Base-by-base conservation (phyloP, 371 early-diverging fungal species). In the Capniomyces stellatus region DNA sequence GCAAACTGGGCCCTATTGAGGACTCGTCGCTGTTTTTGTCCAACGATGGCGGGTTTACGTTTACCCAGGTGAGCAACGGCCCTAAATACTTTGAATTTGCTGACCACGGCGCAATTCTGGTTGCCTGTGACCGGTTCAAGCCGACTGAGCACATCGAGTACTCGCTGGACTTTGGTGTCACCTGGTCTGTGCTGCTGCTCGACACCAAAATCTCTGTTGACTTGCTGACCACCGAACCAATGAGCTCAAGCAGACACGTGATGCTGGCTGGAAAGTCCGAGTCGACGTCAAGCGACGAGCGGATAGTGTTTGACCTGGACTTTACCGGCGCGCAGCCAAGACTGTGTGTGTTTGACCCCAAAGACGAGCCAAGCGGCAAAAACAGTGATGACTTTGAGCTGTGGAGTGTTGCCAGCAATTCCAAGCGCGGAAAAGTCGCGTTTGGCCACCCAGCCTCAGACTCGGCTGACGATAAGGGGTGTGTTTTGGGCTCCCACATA, bases 41-140 rank as follows among this genome's bases (percentile, higher is more conserved):
- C 0, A 71, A 82, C 0, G 82, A 89, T 58, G 90, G 81, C 35
- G 90, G 90, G 23, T 71, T 70, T n/a, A 72, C 78, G 0, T 89
- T 89, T 88, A 59, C 35, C 1, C 75, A 81, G 51, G 75, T 84
- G 29, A 68, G 70, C 22, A 78, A 79, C 46, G 85, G 85, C 10
- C 75, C 88, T 15, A 79, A 83, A 58, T 63, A 83, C 52, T 86
- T 80, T 69, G 87, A 85, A 56, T 87, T 88, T 71, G 90, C 88
- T 22, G 89, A 87, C 59, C 87, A 86, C 56, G 90, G 90, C 19
- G 80, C 75, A 13, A 67, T 89, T 21, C 64, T 86, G 31, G 46
- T 82, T 4, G 66, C 79, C 21, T 79, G 75, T 10, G 81, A 85
- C 53, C 88, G 91, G 51, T 77, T 81, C 40, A 69, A 70, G 31